Evolutionary conservation across 1,284 basidiomycete species (phyloP), one percentile per base, ranked within the genome.

Genomic region (Heterobasidion parviporum): DNA sequence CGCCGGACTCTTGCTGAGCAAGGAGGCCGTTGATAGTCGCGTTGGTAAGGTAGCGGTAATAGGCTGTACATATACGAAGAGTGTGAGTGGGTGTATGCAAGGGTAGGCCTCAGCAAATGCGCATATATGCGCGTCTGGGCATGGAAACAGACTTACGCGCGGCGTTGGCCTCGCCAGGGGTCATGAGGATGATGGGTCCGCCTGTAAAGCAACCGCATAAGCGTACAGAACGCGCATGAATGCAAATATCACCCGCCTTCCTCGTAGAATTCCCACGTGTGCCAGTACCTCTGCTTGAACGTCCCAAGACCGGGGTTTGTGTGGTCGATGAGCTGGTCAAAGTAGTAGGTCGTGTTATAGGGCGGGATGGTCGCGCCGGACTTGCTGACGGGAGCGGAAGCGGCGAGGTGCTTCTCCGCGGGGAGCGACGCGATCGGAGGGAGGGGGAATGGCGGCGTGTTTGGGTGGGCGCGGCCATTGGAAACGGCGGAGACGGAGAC

Each of bases 321-420:
- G 67, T 89, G 87, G 68, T 89, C 86, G 55, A 88, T 84, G 58
- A 88, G 70, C 65, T 89, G 87, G 62, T 82, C 80, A 61, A 89
- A 89, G 60, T 70, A 71, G 68, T 85, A 89, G 2, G 76, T 75
- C 0, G 77, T 81, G 51, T 74, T 43, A 9, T 54, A 35, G n/a
- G 56, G 51, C 34, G 56, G 58, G 7, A 57, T 38, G 33, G 26
- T 15, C 16, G 32, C 47, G 41, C 14, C 14, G 41, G 41, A 44
- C 7, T 14, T 14, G 41, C 14, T 14, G 41, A 44, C 14, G 41
- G 41, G 41, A 6, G 41, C 16, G 41, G 41, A 44, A 14, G 14
- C 14, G 3, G 12, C 14, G 14, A 14, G 41, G 7, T 16, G 41
- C 41, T 14, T 14, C 14, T 16, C 41, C 41, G 41, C 12, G 14